Evolutionary conservation across 2,329 filamentous ascomycete species (phyloP).

Genomic region (Apiospora marii): DNA sequence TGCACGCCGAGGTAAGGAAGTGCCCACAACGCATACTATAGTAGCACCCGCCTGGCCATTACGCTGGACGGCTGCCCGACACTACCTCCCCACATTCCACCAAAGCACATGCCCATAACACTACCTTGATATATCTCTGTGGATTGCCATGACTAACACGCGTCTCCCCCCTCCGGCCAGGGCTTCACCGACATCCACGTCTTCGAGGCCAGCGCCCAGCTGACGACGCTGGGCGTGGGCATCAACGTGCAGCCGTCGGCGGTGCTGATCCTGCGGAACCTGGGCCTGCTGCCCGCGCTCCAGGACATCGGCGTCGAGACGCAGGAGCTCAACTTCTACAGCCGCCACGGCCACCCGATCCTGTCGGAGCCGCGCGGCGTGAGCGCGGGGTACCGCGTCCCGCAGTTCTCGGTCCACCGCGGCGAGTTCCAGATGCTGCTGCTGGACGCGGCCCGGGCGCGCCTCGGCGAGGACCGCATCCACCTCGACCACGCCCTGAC

Average conservation of each 20-base stretch:
- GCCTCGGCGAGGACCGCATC: conserved; percentile 47
- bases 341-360: conserved; percentile 51
- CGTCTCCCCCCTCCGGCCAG: neutral
- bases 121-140: neutral
- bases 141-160: neutral
- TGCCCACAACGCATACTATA: neutral
- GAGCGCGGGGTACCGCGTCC: conserved; percentile 49
- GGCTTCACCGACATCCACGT: conserved; percentile 50
- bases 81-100: neutral
- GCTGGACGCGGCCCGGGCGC: conserved; percentile 49
- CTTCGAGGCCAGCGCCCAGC: conserved; percentile 50
- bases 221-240: conserved; percentile 53
- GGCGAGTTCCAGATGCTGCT: conserved; percentile 55
- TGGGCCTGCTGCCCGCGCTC: conserved; percentile 50
- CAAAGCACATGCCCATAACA: neutral
- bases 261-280: conserved; percentile 51
- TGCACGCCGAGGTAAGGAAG: conserved; percentile 35
- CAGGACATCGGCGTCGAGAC: conserved; percentile 50
- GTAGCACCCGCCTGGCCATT: neutral
- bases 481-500: conserved; percentile 49
- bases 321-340: conserved; percentile 53
- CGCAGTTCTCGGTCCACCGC: conserved; percentile 54
- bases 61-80: neutral
- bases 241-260: conserved; percentile 57
- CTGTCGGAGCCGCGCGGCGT: conserved; percentile 51